Percentiles rank a stretch among this genome's conserved stretches.
Conservation (phyloP, 1,284 basidiomycete genomes). For the Sparassis latifolia region DNA sequence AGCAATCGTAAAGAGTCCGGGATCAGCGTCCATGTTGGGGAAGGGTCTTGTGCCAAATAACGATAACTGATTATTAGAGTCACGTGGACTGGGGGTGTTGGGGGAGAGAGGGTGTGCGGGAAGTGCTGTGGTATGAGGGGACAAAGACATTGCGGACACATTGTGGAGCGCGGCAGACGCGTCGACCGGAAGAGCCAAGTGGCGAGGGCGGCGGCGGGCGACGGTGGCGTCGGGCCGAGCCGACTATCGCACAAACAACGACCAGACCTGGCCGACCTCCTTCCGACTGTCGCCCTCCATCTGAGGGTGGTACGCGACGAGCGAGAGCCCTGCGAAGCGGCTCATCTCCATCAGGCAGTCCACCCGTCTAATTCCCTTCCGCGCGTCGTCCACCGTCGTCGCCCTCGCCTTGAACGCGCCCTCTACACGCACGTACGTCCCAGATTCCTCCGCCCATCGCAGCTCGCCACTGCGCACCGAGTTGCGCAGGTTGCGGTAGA, state of each 20-base stretch:
- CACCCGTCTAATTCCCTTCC: conserved; percentile 19
- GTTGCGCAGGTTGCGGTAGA: conserved; percentile 8
- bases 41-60: too few species aligned
- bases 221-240: too few species aligned
- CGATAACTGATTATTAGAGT: too few species aligned
- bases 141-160: too few species aligned
- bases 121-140: too few species aligned
- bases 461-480: background rate
- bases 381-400: conserved; percentile 7
- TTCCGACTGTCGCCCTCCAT: conserved; percentile 9
- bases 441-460: conserved; percentile 1
- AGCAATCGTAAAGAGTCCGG: too few species aligned
- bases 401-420: conserved; percentile 13
- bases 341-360: conserved; percentile 18
- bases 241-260: conserved; percentile 3
- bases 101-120: too few species aligned
- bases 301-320: conserved; percentile 13
- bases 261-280: conserved; percentile 17
- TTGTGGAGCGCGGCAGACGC: too few species aligned
- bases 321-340: conserved; percentile 16
- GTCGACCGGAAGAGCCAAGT: too few species aligned
- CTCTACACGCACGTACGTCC: conserved; percentile 5
- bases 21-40: too few species aligned
- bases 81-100: too few species aligned
- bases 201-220: too few species aligned